Evolutionary conservation across 495 filamentous ascomycete genomes (phyloP).

Genomic region (Cladorrhinum samala): DNA sequence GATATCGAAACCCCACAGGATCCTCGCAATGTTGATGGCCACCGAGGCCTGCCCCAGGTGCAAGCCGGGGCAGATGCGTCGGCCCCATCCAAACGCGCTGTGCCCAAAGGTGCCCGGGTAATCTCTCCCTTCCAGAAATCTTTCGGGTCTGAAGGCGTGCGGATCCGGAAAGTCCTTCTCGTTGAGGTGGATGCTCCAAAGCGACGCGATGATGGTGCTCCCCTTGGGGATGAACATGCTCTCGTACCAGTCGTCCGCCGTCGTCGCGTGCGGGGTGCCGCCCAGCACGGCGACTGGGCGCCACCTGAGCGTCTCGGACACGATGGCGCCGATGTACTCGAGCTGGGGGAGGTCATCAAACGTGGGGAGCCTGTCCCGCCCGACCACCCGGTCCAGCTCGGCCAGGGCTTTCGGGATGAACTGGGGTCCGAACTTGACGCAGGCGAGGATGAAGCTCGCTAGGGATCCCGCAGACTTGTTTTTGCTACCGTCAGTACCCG

Average conservation of each 20-base stretch:
- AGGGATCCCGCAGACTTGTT: constrained; percentile 35
- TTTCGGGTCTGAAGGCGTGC: constrained; percentile 43
- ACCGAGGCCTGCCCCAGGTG: constrained; percentile 46
- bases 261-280: constrained; percentile 53
- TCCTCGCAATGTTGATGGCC: constrained; percentile 46
- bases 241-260: constrained; percentile 49
- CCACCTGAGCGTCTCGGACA: constrained; percentile 50
- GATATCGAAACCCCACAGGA: constrained; percentile 49
- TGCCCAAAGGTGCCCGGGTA: constrained; percentile 50
- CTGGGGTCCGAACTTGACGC: constrained; percentile 44
- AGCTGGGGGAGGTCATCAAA: constrained; percentile 42
- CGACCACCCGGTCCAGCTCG: constrained; percentile 52
- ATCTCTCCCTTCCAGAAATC: constrained; percentile 34
- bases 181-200: constrained; percentile 51
- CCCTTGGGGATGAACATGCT: constrained; percentile 49
- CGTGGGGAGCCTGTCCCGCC: constrained; percentile 42
- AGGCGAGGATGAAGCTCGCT: constrained; percentile 51
- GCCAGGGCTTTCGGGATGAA: constrained; percentile 44
- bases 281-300: constrained; percentile 44
- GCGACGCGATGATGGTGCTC: constrained; percentile 46
- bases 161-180: constrained; percentile 53
- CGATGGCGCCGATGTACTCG: constrained; percentile 41
- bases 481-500: constrained; percentile 41
- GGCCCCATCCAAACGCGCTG: constrained; percentile 53
- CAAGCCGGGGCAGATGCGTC: constrained; percentile 52